Evolutionary conservation across 495 filamentous ascomycete genomes (phyloP), one percentile per base, ranked within the genome.

Genomic region (Hyphodiscus hymeniophilus): DNA sequence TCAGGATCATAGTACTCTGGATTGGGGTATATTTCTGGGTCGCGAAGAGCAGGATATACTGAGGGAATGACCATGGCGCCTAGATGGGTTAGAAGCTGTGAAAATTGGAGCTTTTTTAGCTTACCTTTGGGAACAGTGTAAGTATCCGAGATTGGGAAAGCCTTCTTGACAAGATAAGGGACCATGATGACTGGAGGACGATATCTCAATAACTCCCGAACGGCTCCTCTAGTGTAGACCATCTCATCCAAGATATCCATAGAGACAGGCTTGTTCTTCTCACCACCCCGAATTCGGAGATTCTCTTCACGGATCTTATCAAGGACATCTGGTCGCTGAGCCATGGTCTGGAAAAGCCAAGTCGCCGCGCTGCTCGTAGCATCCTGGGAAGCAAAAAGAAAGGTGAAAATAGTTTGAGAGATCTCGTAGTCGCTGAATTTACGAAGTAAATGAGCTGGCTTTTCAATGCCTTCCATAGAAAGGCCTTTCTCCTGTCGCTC

Each of bases 141-240:
- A 15, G 74, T 82, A 38, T 86, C 80, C 40, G 83, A 87, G 64
- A 98, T 85, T 45, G 90, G 89, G 81, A 97, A 98, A 39, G 81
- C 71, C 70, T 94, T 95, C 84, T 97, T 98, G 58, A 79, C 87
- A 44, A 94, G 63, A 63, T 97, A 97, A 30, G 92, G 92, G 39
- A 95, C 88, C 92, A 98, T 97, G 69, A 96, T 77, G 56, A 98
- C 92, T 48, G 92, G 92, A 35, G 92, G 94, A 38, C 94, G 85
- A 73, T 95, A 97, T 54, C 92, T 85, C 34, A 98, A 79, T 30
- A 85, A 84, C 72, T 98, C 92, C 60, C 92, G 87, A 47, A 98
- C 85, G 41, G 94, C 85, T 33, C 89, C 92, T 43, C 88, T 86
- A 24, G 92, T 97, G 59, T 92, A 97, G 6, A 81, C 74, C 81